Evolutionary conservation across 208 protist species (phyloP).

Genomic region (Trypanosoma mega): DNA sequence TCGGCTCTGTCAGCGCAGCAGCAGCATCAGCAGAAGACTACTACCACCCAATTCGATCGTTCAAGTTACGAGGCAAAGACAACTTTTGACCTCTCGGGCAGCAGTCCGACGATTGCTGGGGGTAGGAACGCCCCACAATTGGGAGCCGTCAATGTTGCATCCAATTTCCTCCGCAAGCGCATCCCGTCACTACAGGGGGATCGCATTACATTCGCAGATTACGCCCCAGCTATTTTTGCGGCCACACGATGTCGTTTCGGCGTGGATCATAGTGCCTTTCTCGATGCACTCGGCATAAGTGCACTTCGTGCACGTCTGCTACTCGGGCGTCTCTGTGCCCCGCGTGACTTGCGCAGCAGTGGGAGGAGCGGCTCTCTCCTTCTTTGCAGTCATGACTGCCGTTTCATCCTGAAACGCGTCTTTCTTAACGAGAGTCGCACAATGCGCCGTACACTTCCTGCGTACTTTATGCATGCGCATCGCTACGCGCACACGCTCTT

Average conservation of each 20-base stretch:
- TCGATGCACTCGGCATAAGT: constrained; percentile 25
- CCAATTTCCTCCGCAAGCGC: constrained; percentile 18
- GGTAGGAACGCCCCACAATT: neutral
- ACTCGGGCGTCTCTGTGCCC: constrained; percentile 23
- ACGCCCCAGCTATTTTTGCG: constrained; percentile 16
- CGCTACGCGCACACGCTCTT: constrained; percentile 26
- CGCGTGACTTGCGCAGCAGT: constrained; percentile 25
- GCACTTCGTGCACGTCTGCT: constrained; percentile 29
- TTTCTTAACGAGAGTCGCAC: constrained; percentile 35
- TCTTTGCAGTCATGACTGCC: constrained; percentile 38
- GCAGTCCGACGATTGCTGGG: constrained; percentile 10
- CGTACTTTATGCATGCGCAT: constrained; percentile 35
- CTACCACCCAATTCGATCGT: neutral
- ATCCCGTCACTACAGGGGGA: neutral
- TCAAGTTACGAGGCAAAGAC: neutral
- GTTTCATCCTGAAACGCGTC: constrained; percentile 55
- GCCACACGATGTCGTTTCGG: constrained; percentile 14
- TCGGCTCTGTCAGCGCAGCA: neutral
- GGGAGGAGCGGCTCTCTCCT: constrained; percentile 56
- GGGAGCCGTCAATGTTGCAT: neutral
- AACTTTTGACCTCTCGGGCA: constrained; percentile 7
- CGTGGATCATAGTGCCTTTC: constrained; percentile 1
- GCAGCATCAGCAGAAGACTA: neutral
- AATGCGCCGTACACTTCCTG: constrained; percentile 33
- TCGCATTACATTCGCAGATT: constrained; percentile 20